Conservation (phyloP, 306 rosid genomes). For the Acmispon strigosus region DNA sequence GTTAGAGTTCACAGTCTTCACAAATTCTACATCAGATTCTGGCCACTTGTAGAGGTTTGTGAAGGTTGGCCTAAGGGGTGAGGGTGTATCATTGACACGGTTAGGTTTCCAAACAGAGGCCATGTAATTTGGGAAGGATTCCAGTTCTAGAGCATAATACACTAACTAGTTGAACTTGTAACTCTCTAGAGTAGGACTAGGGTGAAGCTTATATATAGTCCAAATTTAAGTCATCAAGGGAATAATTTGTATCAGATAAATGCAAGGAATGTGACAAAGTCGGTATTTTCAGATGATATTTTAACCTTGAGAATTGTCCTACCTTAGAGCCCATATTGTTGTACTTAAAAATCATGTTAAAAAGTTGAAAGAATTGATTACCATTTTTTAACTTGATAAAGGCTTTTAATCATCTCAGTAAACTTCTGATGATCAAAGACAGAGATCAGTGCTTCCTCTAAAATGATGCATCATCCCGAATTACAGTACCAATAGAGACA, state of each 20-base stretch:
- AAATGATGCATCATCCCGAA: too few species aligned
- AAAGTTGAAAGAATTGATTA: neutral
- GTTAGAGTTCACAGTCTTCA: constrained; percentile 27
- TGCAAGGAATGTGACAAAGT: constrained; percentile 16
- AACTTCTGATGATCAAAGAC: neutral
- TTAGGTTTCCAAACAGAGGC: constrained; percentile 27
- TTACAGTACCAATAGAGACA: too few species aligned
- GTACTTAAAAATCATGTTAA: neutral
- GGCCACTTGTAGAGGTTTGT: constrained; percentile 48
- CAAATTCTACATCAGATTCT: constrained; percentile 47
- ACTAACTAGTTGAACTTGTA: neutral
- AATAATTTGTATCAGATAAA: neutral
- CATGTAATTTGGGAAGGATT: constrained; percentile 13
- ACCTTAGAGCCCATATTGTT: neutral
- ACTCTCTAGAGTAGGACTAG: neutral
- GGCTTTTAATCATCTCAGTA: neutral
- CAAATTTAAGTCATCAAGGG: neutral
- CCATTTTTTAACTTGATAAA: neutral
- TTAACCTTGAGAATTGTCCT: neutral
- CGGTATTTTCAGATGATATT: neutral
- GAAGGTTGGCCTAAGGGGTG: constrained; percentile 30
- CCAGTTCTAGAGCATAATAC: neutral
- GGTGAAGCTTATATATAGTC: neutral
- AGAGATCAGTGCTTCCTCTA: too few species aligned
- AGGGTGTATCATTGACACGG: neutral